Evolutionary conservation across 2,329 filamentous ascomycete genomes (phyloP), one percentile per base, ranked within the genome.

Genomic region (Fusarium circinatum): DNA sequence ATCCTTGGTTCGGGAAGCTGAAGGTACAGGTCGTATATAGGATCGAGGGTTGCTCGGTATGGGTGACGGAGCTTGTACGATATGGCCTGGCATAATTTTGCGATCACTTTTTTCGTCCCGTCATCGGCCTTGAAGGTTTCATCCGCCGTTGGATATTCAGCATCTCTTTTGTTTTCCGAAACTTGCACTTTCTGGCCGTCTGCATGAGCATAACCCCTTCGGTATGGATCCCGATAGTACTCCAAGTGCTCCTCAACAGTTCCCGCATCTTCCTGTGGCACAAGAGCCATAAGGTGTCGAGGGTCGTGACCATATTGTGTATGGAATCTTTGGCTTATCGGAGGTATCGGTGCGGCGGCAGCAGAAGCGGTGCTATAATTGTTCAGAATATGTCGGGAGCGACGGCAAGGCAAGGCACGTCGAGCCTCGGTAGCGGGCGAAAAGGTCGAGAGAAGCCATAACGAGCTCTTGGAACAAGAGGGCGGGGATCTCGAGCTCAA

Each of bases 241-340:
- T 86, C 81, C 47, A 90, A 80, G 68, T 90, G 85, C 34, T 90
- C 87, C 20, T 90, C 85, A 17, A 88, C 86, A 11, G 83, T 83
- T 24, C 82, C 82, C 54, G 84, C 84, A 48, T 84, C 83, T 47
- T 86, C 86, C 26, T 86, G 83, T 47, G 86, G 85, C 49, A 92
- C 85, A 52, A 90, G 82, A 1, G 82, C 83, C 65, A 91, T 82
- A 34, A 91, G 84, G 55, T 89, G 84, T 30, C 86, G 77, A 75
- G 84, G 77, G 54, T 79, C 75, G 28, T 77, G 75, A 6, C 62
- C 30, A 9, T 65, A 59, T 14, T 41, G 56, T 6, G 71, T 48
- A 49, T 68, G 65, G 34, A 64, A 62, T 20, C 59, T 58, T 9
- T 75, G 71, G 38, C 62, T 58, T 45, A 65, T 39, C 26, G 74